These are phyloP conservation scores for Sungouiella thailandica DNA, from an alignment of 805 yeast genomes.

Conservation along the genomic window DNA sequence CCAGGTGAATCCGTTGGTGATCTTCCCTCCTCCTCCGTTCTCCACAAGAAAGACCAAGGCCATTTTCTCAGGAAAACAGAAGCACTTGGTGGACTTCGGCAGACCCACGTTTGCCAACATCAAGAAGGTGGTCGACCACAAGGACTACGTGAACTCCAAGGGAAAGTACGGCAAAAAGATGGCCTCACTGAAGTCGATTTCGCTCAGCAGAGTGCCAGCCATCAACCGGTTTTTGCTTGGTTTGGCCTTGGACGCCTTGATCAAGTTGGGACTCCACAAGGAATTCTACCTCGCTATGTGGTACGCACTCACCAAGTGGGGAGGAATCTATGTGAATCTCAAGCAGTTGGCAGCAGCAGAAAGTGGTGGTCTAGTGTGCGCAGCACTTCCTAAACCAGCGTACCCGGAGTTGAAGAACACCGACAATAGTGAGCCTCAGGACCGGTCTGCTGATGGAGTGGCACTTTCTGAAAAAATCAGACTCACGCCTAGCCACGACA, in stretches of 20 bases:
- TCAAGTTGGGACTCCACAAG: slow-evolving; percentile 24
- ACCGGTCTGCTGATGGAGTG: background rate
- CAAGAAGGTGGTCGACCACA: slow-evolving; percentile 11
- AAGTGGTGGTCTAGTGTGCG: background rate
- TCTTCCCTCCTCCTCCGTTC: slow-evolving; percentile 27
- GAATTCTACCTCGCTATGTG: slow-evolving; percentile 29
- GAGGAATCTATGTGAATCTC: slow-evolving; percentile 20
- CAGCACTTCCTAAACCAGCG: background rate
- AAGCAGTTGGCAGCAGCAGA: slow-evolving; percentile 2
- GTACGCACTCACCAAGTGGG: slow-evolving; percentile 31
- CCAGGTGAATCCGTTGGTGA: slow-evolving; percentile 23
- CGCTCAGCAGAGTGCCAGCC: slow-evolving; percentile 1
- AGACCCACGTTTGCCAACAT: slow-evolving; percentile 20
- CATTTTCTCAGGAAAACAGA: slow-evolving; percentile 19
- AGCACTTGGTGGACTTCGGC: slow-evolving; percentile 28
- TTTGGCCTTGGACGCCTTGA: slow-evolving; percentile 26
- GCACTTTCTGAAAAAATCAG: background rate
- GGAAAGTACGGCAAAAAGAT: slow-evolving; percentile 18
- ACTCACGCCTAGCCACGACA: slow-evolving; percentile 1
- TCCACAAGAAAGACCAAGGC: slow-evolving; percentile 21
- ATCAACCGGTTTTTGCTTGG: slow-evolving; percentile 31
- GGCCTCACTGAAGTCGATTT: background rate
- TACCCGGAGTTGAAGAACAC: background rate
- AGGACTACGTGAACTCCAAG: slow-evolving; percentile 12
- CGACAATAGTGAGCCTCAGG: background rate